phyloP scores from a whole-genome alignment of 2,329 filamentous ascomycete genomes.

The Lasiodiplodia gonubiensis region DNA sequence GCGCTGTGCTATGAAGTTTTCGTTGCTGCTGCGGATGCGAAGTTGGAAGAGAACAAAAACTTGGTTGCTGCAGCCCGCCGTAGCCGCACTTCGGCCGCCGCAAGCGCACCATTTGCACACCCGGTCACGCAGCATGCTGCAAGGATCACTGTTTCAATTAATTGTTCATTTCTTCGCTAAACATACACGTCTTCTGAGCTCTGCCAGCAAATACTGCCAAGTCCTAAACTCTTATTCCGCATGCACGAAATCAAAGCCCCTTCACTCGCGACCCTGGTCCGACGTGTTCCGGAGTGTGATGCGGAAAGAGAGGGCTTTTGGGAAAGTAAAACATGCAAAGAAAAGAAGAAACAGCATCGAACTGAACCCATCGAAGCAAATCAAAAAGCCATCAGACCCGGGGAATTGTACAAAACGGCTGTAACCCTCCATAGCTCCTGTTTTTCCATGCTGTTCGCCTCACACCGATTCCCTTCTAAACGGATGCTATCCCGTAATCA shows the following conservation, averaged over 20 bases:
- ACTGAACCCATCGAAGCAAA: background rate
- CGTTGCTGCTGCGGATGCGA: slow-evolving; percentile 7
- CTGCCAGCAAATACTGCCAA: background rate
- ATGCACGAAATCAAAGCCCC: background rate
- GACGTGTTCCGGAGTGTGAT: background rate
- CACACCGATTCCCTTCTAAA: background rate
- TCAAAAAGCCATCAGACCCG: slow-evolving; percentile 24
- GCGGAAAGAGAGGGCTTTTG: background rate
- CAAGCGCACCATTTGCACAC: background rate
- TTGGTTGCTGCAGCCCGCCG: slow-evolving; percentile 27
- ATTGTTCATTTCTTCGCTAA: slow-evolving; percentile 8
- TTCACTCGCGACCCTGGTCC: background rate
- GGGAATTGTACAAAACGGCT: slow-evolving; percentile 16
- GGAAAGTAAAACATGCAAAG: background rate
- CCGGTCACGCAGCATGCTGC: background rate
- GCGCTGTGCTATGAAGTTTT: slow-evolving; percentile 18
- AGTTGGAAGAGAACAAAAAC: slow-evolving; percentile 23
- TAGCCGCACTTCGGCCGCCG: slow-evolving; percentile 5
- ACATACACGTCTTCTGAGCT: background rate
- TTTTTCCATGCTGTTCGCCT: slow-evolving; percentile 12
- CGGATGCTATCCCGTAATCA: background rate
- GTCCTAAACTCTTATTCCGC: background rate
- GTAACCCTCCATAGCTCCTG: slow-evolving; percentile 20
- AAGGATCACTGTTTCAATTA: background rate
- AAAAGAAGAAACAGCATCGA: slow-evolving; percentile 9